These are phyloP conservation scores for Pelargonium fulgidum DNA, from an alignment of 441 rosid species.

Conservation along the genomic window DNA sequence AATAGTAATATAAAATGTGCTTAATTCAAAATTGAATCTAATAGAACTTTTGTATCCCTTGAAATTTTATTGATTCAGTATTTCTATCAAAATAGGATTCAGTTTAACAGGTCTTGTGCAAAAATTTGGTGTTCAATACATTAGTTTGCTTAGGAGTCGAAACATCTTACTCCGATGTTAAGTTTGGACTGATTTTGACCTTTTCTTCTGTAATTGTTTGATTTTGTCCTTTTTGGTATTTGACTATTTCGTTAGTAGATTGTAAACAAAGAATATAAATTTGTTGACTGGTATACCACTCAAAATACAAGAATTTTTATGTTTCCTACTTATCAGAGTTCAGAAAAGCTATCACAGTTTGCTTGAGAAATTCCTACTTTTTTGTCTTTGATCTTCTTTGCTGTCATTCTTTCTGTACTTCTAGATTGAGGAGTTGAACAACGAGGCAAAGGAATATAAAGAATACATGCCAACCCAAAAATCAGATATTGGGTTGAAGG, in stretches of 20 bases:
- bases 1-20: neutral
- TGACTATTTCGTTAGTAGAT: too few species aligned
- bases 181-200: too few species aligned
- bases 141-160: neutral
- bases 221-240: too few species aligned
- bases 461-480: slow-evolving; percentile 24
- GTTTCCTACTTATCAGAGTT: neutral
- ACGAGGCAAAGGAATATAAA: slow-evolving; percentile 44
- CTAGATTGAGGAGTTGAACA: slow-evolving; percentile 70
- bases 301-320: neutral
- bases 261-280: too few species aligned
- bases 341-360: neutral
- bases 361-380: neutral
- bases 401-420: slow-evolving; percentile 15
- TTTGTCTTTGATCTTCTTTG: slow-evolving; percentile 3
- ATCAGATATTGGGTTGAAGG: slow-evolving; percentile 26
- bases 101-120: neutral
- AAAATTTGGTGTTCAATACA: neutral
- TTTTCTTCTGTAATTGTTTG: too few species aligned
- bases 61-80: neutral
- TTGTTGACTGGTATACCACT: neutral
- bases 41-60: neutral
- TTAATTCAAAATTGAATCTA: neutral
- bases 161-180: neutral
- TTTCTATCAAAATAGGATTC: neutral